phyloP scores from a whole-genome alignment of 192 early-diverging fungal genomes.

The Entomortierella chlamydospora region DNA sequence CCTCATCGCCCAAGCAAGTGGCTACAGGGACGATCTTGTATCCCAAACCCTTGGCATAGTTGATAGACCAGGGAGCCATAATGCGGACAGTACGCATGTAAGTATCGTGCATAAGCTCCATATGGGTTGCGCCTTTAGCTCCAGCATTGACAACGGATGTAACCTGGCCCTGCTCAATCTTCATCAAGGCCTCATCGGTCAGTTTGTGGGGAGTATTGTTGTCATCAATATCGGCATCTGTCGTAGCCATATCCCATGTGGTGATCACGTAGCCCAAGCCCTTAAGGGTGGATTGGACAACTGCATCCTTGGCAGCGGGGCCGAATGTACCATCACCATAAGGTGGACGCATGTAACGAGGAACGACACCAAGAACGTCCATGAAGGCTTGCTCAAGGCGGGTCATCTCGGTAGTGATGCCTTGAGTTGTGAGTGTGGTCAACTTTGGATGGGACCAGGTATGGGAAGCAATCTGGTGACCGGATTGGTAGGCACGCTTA shows the following conservation, averaged over 20 bases:
- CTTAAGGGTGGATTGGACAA: conserved; percentile 26
- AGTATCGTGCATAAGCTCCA: conserved; percentile 50
- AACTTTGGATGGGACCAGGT: conserved; percentile 69
- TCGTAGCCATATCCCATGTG: conserved; percentile 48
- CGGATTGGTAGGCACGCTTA: conserved; percentile 57
- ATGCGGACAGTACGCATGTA: conserved; percentile 33
- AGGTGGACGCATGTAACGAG: conserved; percentile 71
- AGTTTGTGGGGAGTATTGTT: conserved; percentile 34
- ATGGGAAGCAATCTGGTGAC: conserved; percentile 75
- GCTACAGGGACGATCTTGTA: conserved; percentile 55
- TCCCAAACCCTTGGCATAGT: conserved; percentile 30
- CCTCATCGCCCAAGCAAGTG: conserved; percentile 41
- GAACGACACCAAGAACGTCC: conserved; percentile 63
- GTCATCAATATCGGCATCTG: conserved; percentile 45
- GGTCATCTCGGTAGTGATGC: conserved; percentile 60
- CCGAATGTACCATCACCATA: conserved; percentile 58
- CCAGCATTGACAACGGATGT: conserved; percentile 24
- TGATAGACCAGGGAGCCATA: conserved; percentile 47
- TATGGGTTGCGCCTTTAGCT: conserved; percentile 30
- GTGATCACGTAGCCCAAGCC: conserved; percentile 41
- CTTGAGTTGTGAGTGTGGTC: conserved; percentile 47
- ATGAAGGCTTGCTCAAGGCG: conserved; percentile 61
- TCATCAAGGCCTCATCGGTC: conserved; percentile 26
- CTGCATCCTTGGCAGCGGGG: conserved; percentile 22
- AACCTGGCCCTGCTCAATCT: conserved; percentile 16